These are phyloP conservation scores for Phytophthora podocarpi DNA, from an alignment of 352 stramenopile genomes.

Conservation along the genomic window DNA sequence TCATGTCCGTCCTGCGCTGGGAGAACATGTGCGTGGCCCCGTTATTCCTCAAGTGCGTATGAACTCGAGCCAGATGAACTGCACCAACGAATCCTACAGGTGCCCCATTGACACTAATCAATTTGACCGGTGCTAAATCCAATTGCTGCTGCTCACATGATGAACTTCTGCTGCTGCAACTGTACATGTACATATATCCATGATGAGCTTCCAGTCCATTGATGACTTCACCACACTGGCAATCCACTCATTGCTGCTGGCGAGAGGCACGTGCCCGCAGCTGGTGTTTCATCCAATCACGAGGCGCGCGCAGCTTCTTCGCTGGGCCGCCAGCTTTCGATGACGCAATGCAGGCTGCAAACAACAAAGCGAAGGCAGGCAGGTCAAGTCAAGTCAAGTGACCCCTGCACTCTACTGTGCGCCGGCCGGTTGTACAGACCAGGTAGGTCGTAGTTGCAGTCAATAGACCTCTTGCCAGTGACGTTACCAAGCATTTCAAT, in stretches of 20 bases:
- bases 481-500: conserved; percentile 3
- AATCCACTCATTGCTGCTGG: conserved; percentile 15
- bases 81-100: background rate
- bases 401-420: background rate
- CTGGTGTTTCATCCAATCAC: conserved; percentile 30
- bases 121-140: background rate
- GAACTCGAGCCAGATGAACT: background rate
- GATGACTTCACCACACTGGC: conserved; percentile 2
- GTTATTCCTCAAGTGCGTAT: conserved; percentile 48
- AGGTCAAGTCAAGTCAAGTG: conserved; percentile 22
- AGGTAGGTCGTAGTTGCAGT: conserved; percentile 12
- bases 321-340: conserved; percentile 4
- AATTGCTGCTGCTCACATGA: too few relatives aligned
- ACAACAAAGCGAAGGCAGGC: conserved; percentile 4
- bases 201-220: too few relatives aligned
- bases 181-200: too few relatives aligned
- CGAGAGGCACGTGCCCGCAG: conserved; percentile 4
- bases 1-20: conserved; percentile 66
- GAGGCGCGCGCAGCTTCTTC: background rate
- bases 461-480: conserved; percentile 3
- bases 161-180: too few relatives aligned
- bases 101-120: background rate
- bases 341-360: conserved; percentile 21
- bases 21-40: conserved; percentile 53
- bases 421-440: conserved; percentile 13